Base-by-base conservation (phyloP, 495 filamentous ascomycete species). In the Tuber microsphaerosporum region DNA sequence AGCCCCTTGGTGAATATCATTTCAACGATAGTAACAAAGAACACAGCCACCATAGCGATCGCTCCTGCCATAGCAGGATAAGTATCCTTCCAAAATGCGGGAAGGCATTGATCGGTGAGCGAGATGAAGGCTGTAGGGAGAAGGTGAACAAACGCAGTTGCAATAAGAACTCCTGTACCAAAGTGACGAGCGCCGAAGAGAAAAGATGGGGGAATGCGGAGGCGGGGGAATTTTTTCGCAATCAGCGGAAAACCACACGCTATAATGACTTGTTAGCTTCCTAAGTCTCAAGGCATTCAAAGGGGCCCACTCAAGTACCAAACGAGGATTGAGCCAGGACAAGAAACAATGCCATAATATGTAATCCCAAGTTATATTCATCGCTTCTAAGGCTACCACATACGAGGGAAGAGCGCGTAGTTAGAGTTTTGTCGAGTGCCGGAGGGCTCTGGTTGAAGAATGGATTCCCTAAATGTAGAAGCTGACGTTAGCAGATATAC, bases 121-220 rank as follows among this genome's bases (percentile, higher is more conserved):
- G 92, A 94, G 56, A 88, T 84, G 82, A 94, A 94, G 45, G 93
- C 93, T 4, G 92, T 94, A 17, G 93, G 93, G 7, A 96, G 90
- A 65, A 90, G 83, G 83, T 96, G 93, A 34, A 96, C 93, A 81
- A 96, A 95, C 70, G 93, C 92, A 22, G 93, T 94, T 46, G 93
- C 92, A 77, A 94, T 92, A 44, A 96, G 85, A 5, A 96, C 93
- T 22, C 93, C 93, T 2, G 93, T 94, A 70, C 93, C 93, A 78
- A 96, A 94, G 84, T 94, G 92, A 72, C 92, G 91, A 43, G 91
- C 92, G 69, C 92, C 83, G 84, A 93, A 93, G 77, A 94, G 85
- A 77, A 90, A 87, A 75, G 80, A 86, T 72, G 69, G 83, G 79
- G 76, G 84, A 81, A 74, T 80, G 65, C 76, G 86, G 84, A 75